Conservation (phyloP, 2,329 filamentous ascomycete genomes). For the Trichoderma hamatum region DNA sequence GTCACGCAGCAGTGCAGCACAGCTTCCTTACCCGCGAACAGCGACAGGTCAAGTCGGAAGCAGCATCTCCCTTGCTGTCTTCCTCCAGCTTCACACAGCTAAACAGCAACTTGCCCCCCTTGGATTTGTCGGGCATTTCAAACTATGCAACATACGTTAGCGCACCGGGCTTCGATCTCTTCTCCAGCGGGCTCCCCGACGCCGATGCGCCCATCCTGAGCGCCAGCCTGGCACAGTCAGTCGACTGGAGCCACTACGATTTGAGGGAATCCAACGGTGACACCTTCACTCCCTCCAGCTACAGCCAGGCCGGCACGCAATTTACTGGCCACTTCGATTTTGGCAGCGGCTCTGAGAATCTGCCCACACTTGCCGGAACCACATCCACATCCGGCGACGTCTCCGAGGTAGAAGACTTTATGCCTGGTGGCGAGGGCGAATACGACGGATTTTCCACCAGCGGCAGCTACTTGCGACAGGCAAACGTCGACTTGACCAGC, state of each 20-base stretch:
- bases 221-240: conserved; percentile 59
- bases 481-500: conserved; percentile 48
- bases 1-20: conserved; percentile 40
- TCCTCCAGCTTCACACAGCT: conserved; percentile 55
- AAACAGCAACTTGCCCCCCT: conserved; percentile 54
- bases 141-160: conserved; percentile 54
- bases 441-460: conserved; percentile 53
- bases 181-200: conserved; percentile 47
- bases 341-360: conserved; percentile 55
- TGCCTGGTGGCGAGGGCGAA: conserved; percentile 52
- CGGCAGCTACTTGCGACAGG: conserved; percentile 51
- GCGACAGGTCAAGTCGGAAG: conserved; percentile 63
- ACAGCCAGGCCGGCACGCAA: conserved; percentile 55
- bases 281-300: conserved; percentile 56
- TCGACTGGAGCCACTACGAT: conserved; percentile 53
- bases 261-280: conserved; percentile 50
- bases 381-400: conserved; percentile 68
- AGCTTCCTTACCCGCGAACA: conserved; percentile 48
- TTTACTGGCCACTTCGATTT: conserved; percentile 58
- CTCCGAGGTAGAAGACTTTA: conserved; percentile 66
- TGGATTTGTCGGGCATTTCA: conserved; percentile 59
- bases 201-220: conserved; percentile 64
- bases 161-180: conserved; percentile 55
- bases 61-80: conserved; percentile 60
- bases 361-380: conserved; percentile 57